Percentiles rank a stretch among this genome's conserved stretches.
Conservation (phyloP, 305 asterid genomes). For the Fraxinus latifolia region DNA sequence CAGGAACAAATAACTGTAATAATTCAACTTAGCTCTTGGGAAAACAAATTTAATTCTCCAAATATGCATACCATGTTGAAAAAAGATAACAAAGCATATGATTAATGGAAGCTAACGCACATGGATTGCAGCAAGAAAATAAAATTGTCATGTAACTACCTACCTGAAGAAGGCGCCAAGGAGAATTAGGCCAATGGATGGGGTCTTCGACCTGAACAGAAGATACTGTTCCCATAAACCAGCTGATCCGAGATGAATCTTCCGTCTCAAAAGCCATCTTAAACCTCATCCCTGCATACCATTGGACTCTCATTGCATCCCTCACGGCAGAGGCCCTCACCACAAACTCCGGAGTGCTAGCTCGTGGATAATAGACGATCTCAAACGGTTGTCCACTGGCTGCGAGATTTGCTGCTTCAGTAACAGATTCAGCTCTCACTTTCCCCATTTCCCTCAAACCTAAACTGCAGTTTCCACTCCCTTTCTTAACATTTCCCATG, state of each 20-base stretch:
- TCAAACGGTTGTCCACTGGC: constrained; percentile 60
- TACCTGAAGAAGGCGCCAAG: constrained; percentile 92
- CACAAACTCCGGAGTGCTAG: constrained; percentile 82
- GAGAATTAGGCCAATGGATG: constrained; percentile 78
- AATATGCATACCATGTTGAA: neutral
- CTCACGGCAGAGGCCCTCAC: constrained; percentile 58
- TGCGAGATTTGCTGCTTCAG: constrained; percentile 64
- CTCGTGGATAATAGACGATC: constrained; percentile 70
- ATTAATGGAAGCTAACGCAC: neutral
- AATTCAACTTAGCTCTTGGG: neutral
- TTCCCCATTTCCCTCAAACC: constrained; percentile 40
- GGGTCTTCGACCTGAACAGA: constrained; percentile 64
- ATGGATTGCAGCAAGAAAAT: neutral
- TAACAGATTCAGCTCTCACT: constrained; percentile 49
- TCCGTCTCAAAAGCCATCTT: constrained; percentile 95
- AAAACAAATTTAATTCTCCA: neutral
- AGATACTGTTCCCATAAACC: constrained; percentile 87
- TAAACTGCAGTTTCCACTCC: constrained; percentile 28
- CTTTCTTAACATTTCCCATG: constrained; percentile 33
- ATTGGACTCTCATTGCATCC: constrained; percentile 63
- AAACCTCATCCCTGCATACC: constrained; percentile 83
- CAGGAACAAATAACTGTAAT: neutral
- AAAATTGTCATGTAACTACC: neutral
- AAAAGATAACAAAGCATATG: neutral
- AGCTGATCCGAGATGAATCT: constrained; percentile 78